Evolutionary conservation across 257 asterid species (phyloP), one percentile per base, ranked within the genome.

Genomic region (Misopates orontium): DNA sequence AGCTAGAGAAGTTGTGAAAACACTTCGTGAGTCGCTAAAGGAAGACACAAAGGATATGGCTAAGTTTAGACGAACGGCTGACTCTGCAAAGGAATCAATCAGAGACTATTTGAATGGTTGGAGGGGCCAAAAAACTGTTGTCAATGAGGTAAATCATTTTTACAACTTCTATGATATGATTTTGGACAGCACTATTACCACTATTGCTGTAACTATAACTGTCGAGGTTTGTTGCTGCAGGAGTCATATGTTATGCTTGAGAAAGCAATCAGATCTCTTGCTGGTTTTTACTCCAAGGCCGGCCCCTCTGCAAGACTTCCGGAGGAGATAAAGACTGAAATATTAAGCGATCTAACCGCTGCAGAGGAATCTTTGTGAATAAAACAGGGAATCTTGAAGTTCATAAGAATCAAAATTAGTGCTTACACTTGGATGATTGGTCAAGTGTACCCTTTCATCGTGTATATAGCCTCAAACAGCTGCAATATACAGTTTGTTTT

Each of bases 281-380:
- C 96, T 24, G 47, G 73, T 66, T 90, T 90, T 70, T 93, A 90
- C 87, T 84, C 99, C 0, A 86, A 80, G 67, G 97, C 95, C 1
- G 99, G 99, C 3, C 96, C 97, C 20, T 90, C 97, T 12, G 96
- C 97, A 15, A 25, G 83, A 22, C 87, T 89, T 11, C 93, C 95
- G 2, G 91, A 81, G 76, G 78, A 78, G 51, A 78, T 89, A 45
- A 89, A 77, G 78, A 59, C 79, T 10, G 96, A 89, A 62, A 84
- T 92, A 50, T 61, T 89, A 48, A 65, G 73, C 19, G 84, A 87
- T 72, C 79, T 89, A 19, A 73, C 51, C 66, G 64, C 66, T 17
- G 98, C 95, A 4, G 92, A 89, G 74, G 85, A 80, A 28, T 79
- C 18, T 72, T 71, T 89, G 76, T 92, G 77, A 76, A 36, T 2